A percentile compares a stretch with the other conserved stretches of the same genome.
Conservation (phyloP, 495 filamentous ascomycete genomes). For the Trichoderma erinaceum region DNA sequence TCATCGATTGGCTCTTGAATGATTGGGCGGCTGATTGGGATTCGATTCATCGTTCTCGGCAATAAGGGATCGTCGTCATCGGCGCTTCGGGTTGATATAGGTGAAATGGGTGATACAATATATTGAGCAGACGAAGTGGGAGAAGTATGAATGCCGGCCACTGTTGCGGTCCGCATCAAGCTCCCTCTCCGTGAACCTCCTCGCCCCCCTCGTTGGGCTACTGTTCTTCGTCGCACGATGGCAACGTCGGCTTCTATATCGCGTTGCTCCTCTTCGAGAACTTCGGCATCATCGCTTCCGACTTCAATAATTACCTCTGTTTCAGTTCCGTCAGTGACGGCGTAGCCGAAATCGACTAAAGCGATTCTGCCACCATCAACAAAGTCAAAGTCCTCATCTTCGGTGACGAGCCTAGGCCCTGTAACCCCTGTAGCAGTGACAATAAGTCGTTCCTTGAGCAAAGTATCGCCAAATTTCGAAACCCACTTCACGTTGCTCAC, state of each 20-base stretch:
- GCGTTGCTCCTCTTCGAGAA: conserved; percentile 65
- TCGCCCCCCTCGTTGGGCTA: conserved; percentile 38
- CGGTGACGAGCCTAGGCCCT: conserved; percentile 49
- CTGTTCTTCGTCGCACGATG: conserved; percentile 69
- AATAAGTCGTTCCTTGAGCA: conserved; percentile 55
- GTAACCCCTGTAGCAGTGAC: conserved; percentile 72
- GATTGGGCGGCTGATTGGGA: conserved; percentile 13
- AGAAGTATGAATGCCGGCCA: conserved; percentile 19
- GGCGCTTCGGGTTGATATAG: conserved; percentile 17
- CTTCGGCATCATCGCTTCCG: conserved; percentile 61
- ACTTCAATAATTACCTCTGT: conserved; percentile 64
- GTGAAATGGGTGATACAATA: not conserved
- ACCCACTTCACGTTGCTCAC: conserved; percentile 60
- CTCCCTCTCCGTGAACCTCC: conserved; percentile 30
- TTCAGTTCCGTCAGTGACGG: conserved; percentile 46
- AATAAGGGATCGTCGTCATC: conserved; percentile 38
- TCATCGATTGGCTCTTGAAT: conserved; percentile 20
- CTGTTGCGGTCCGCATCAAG: conserved; percentile 32
- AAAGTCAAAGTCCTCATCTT: conserved; percentile 66
- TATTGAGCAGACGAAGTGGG: conserved; percentile 16
- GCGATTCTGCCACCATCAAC: conserved; percentile 79
- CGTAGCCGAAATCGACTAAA: conserved; percentile 68
- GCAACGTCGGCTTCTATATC: conserved; percentile 79
- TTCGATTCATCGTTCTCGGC: conserved; percentile 33
- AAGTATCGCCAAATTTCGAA: conserved; percentile 38